Evolutionary conservation across 75 land plant genomes (phyloP), one percentile per base, ranked within the genome.

Genomic region (Adiantum capillusveneris): DNA sequence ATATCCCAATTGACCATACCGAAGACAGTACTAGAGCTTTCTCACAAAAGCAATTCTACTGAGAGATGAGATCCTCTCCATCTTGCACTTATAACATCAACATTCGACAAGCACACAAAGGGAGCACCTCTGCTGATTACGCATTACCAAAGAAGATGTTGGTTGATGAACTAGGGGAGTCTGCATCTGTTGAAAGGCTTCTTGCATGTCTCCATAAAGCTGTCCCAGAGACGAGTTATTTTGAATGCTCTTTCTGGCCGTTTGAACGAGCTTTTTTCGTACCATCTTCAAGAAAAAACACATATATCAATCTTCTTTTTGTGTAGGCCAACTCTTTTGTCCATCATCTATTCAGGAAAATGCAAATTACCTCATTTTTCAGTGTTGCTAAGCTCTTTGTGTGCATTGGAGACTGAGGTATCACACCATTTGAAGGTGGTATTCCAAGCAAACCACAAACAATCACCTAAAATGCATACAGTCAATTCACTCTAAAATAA

Each of bases 191-290:
- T 68, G 75, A 64, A 85, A 91, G 3, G 81, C 78, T 60, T 84
- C 86, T 72, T 91, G 97, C 86, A 91, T 78, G 48, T 72, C 74
- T 58, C 81, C 81, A 58, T 91, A 85, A 19, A 91, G 52, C 65
- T 84, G 81, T 18, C 78, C 69, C 46, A 85, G 62, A 57, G 86
- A 79, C 22, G 85, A 66, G 36, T 88, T 78, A 31, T 75, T 65
- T 26, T 74, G 56, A 29, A 91, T 78, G 42, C 86, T 80, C 44
- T 51, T 16, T 25, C 74, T 78, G 7, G 84, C 94, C 54, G 80
- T 75, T 31, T 63, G 59, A 20, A 91, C 82, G 9, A 91, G 66
- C 25, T 74, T 70, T 43, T 75, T 79, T 13, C 96, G 80, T 14
- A 87, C 75, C 36, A 90, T 66, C 92, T 90, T 41, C 43, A 41